Evolutionary conservation across 768 basidiomycete genomes (phyloP).

Genomic region (Mycena latifolia): DNA sequence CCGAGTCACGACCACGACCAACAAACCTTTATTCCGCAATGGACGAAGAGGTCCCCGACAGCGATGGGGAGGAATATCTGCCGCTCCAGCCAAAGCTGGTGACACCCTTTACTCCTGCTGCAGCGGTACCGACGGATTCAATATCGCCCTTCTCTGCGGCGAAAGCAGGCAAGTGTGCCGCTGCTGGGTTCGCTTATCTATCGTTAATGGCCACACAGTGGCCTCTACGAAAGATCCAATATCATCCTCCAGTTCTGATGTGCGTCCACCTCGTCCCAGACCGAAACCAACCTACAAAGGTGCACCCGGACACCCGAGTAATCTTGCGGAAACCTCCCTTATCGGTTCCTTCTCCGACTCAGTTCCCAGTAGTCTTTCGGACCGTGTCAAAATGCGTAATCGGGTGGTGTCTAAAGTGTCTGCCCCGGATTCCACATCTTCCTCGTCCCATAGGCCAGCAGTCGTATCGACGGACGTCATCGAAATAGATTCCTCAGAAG

Average conservation of each 20-base stretch:
- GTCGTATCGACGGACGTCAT: constrained; percentile 12
- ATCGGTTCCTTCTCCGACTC: constrained; percentile 25
- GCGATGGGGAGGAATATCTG: constrained; percentile 30
- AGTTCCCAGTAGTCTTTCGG: constrained; percentile 20
- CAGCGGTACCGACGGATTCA: constrained; percentile 16
- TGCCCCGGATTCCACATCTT: background rate
- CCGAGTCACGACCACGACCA: background rate
- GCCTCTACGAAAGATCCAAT: constrained; percentile 27
- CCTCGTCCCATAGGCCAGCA: background rate
- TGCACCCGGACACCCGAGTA: background rate
- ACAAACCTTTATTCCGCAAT: no score
- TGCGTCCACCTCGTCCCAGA: constrained; percentile 19
- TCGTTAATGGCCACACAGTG: constrained; percentile 15
- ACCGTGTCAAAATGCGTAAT: constrained; percentile 31
- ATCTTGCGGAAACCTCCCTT: constrained; percentile 16
- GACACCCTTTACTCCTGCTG: background rate
- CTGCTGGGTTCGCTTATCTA: background rate
- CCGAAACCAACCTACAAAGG: constrained; percentile 31
- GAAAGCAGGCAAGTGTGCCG: constrained; percentile 18
- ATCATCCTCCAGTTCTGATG: constrained; percentile 22
- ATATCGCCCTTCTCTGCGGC: constrained; percentile 29
- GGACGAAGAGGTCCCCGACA: constrained; percentile 33
- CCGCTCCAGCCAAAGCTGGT: background rate
- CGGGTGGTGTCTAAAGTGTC: constrained; percentile 4
- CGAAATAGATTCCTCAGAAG: constrained; percentile 28